Evolutionary conservation across 2,329 filamentous ascomycete species (phyloP), one percentile per base, ranked within the genome.

Genomic region (Neonectria punicea): DNA sequence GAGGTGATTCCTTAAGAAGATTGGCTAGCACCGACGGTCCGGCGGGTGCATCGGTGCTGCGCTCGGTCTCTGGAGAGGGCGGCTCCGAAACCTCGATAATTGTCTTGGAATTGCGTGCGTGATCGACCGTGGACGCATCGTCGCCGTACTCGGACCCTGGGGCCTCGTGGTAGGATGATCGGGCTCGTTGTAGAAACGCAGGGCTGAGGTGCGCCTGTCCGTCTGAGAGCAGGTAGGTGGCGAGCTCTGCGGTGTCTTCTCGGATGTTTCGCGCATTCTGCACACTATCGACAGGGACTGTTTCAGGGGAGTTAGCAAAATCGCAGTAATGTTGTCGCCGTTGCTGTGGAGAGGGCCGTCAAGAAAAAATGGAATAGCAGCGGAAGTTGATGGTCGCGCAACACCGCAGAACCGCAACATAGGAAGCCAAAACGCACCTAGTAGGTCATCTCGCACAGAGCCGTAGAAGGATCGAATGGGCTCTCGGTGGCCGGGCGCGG

Each of bases 161-260:
- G 13, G 71, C 61, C 34, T 79, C 77, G 14, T 76, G 74, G 18
- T 73, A 53, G 1, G 76, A 78, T 14, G 72, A 59, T 63, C 78
- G 73, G 8, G 73, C 68, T 43, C 78, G 76, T 25, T 78, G 76
- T n/a, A 88, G 78, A 63, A 88, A 85, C 10, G 82, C 80, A 5
- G 83, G 79, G 65, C 77, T 81, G 47, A 78, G 80, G 47, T 77
- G 72, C 63, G 80, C 77, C 62, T 84, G 80, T 71, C 86, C 85
- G 71, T 92, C 89, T 43, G 90, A 90, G 30, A 97, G 86, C 54
- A 93, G 90, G 76, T 94, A 93, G 18, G 89, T 93, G 47, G 94
- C 94, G 61, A 97, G 85, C 79, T 97, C 93, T 56, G 93, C 93
- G 2, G 94, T 97, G 76, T 96, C 91, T 79, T 96, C 91, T 68